phyloP scores from a whole-genome alignment of 345 rosid species.

The Brassica rapa region DNA sequence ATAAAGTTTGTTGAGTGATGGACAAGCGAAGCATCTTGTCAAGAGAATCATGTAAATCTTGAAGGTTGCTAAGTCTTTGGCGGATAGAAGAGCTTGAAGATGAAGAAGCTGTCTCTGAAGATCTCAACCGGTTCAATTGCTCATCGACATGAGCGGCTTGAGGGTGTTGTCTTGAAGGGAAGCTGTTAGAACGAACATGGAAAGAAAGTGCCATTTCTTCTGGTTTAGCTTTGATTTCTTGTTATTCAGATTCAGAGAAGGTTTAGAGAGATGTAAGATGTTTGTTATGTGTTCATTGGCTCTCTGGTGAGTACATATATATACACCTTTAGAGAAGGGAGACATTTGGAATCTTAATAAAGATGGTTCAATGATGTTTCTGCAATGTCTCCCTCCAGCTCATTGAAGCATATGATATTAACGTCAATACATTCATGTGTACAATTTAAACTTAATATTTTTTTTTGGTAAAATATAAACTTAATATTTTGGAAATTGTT shows the following conservation, averaged over 20 bases:
- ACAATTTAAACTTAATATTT: not conserved
- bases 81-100: constrained; percentile 34
- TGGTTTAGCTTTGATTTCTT: constrained; percentile 12
- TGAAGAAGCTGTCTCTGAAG: constrained; percentile 32
- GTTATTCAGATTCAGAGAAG: constrained; percentile 13
- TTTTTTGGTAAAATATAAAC: not conserved
- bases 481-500: not conserved
- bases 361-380: constrained; percentile 14
- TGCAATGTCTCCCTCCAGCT: constrained; percentile 31
- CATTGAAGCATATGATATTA: constrained; percentile 9
- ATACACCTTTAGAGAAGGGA: not conserved
- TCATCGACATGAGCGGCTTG: constrained; percentile 41
- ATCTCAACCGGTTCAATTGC: constrained; percentile 42
- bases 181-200: constrained; percentile 58
- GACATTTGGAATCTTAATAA: constrained; percentile 7
- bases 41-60: constrained; percentile 40
- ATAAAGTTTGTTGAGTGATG: constrained; percentile 20
- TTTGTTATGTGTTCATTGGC: constrained; percentile 12
- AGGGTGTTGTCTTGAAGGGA: constrained; percentile 53
- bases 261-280: constrained; percentile 6
- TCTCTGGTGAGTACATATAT: constrained; percentile 20
- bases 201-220: constrained; percentile 44
- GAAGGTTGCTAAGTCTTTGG: constrained; percentile 36
- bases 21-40: constrained; percentile 39
- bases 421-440: constrained; percentile 15